These are phyloP conservation scores for Medakamo hakoo DNA, from an alignment of 139 green algal genomes.

Conservation along the genomic window DNA sequence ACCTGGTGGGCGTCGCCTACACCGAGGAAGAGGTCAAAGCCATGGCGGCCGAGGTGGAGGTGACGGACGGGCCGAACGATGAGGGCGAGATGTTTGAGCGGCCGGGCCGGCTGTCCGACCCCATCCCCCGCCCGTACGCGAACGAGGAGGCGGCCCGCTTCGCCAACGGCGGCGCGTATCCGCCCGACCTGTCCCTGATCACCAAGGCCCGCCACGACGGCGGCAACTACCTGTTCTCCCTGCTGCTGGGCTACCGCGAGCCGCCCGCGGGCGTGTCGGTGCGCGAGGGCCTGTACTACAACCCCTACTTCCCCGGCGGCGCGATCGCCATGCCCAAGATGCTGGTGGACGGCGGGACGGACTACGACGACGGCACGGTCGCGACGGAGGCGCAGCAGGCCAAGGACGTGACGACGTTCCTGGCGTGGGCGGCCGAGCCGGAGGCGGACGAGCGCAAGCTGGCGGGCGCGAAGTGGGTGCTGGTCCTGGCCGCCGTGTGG, in stretches of 20 bases:
- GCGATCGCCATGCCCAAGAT: conserved; percentile 99
- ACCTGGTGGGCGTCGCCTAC: conserved; percentile 91
- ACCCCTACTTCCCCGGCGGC: conserved; percentile 98
- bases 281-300: conserved; percentile 98
- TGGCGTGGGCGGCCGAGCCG: conserved; percentile 81
- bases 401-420: conserved; percentile 86
- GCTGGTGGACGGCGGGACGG: conserved; percentile 86
- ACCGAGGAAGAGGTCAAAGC: conserved; percentile 96
- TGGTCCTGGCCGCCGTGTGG: conserved; percentile 51
- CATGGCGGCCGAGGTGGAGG: conserved; percentile 76
- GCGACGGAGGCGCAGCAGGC: conserved; percentile 86
- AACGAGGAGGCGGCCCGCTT: conserved; percentile 85
- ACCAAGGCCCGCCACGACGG: conserved; percentile 91
- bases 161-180: conserved; percentile 97
- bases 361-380: conserved; percentile 96
- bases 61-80: conserved; percentile 90
- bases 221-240: conserved; percentile 94
- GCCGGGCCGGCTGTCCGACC: conserved; percentile 75
- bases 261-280: conserved; percentile 84
- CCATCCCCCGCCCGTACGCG: conserved; percentile 72
- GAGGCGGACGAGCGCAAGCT: conserved; percentile 91
- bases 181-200: conserved; percentile 92
- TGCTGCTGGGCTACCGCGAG: conserved; percentile 94
- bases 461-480: conserved; percentile 86
- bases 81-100: conserved; percentile 94